Conservation (phyloP, 2,329 filamentous ascomycete genomes). For the Emergomyces orientalis region DNA sequence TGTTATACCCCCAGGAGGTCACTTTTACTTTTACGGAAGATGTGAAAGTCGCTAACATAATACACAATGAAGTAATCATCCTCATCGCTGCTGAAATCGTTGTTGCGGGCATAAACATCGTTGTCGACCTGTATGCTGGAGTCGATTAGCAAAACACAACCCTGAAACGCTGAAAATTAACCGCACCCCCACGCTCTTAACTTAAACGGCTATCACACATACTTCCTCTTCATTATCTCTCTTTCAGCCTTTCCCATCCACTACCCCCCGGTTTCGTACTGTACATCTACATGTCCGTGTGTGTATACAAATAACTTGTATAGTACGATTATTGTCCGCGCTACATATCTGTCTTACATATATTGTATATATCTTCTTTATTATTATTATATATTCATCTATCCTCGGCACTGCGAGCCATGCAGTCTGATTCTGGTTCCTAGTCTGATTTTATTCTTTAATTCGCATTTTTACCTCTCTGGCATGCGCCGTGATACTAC, state of each 20-base stretch:
- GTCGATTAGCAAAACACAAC: conserved; percentile 38
- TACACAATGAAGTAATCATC: conserved; percentile 60
- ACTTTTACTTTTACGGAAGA: not conserved
- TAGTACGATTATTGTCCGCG: not conserved
- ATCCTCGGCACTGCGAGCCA: not conserved
- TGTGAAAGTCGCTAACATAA: not conserved
- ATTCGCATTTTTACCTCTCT: not conserved
- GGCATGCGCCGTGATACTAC: too few species aligned
- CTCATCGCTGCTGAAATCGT: conserved; percentile 93
- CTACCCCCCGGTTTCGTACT: too few species aligned
- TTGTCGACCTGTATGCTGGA: conserved; percentile 80
- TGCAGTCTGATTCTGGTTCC: not conserved
- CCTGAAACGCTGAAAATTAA: not conserved
- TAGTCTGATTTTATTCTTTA: not conserved
- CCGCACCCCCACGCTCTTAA: not conserved
- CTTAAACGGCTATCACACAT: not conserved
- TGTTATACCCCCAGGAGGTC: not conserved
- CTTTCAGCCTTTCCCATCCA: not conserved
- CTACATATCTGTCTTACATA: not conserved
- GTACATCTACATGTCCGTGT: not conserved
- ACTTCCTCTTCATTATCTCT: not conserved
- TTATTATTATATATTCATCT: not conserved
- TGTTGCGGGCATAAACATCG: conserved; percentile 85
- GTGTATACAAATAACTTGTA: not conserved
- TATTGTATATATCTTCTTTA: not conserved